These are phyloP conservation scores for Phytopythium sindhum DNA, from an alignment of 352 stramenopile genomes.

Conservation along the genomic window DNA sequence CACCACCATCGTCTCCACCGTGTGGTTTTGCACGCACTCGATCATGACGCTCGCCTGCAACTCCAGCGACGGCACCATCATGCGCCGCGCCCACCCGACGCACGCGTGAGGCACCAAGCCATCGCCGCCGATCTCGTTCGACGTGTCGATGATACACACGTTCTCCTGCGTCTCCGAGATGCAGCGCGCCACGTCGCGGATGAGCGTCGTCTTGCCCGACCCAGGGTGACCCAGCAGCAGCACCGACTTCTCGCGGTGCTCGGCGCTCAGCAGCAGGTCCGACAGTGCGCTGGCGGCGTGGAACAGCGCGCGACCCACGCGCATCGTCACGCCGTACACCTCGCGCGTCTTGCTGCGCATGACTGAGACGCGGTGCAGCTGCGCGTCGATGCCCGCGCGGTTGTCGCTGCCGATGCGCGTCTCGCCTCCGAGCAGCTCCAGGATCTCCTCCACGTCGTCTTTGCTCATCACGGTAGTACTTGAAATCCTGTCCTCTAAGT, in stretches of 20 bases:
- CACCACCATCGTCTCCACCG: slow-evolving; percentile 82
- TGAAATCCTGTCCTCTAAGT: no score
- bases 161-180: no score
- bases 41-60: slow-evolving; percentile 79
- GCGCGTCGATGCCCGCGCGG: slow-evolving; percentile 16
- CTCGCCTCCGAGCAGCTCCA: slow-evolving; percentile 7
- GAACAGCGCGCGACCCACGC: slow-evolving; percentile 16
- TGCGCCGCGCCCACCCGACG: no score
- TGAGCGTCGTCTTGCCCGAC: no score
- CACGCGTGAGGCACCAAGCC: no score
- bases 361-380: no score
- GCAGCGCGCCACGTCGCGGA: no score
- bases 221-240: slow-evolving; percentile 40
- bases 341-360: no score
- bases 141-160: no score
- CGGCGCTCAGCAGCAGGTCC: slow-evolving; percentile 59
- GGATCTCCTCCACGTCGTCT: slow-evolving; percentile 53
- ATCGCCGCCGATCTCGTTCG: no score
- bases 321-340: no score
- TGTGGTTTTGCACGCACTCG: slow-evolving; percentile 90
- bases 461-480: background rate
- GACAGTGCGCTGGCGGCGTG: slow-evolving; percentile 60
- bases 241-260: slow-evolving; percentile 48
- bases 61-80: slow-evolving; percentile 25
- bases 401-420: no score